Base-by-base conservation (phyloP, 495 filamentous ascomycete species). In the Lindgomyces ingoldianus region DNA sequence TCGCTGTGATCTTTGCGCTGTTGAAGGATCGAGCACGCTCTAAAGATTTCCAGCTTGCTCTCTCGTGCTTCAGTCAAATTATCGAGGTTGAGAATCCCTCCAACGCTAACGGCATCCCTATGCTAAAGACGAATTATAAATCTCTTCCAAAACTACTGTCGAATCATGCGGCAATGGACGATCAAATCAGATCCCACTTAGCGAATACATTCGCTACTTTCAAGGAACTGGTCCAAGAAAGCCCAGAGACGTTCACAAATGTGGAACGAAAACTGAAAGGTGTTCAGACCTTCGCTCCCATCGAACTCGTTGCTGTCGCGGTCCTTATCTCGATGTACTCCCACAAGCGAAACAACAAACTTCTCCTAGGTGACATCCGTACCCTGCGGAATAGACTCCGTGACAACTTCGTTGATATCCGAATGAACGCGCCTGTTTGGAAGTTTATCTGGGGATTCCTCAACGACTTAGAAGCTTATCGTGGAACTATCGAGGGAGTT, bases 231-330 rank as follows among this genome's bases (percentile, higher is more conserved):
- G 19, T 70, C 12, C 25, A 67, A 44, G 57, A 67, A 25, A 64
- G 62, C 29, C 72, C 71, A 2, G 41, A 67, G 4, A 70, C 62
- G 2, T 78, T 77, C 57, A 67, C 58, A 11, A 57, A 61, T 19
- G 54, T 25, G 24, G 50, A 64, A 47, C 61, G 71, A 36, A 45
- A 33, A 2, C 72, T 75, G 44, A 69, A 30, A 27, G 68, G 63
- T 21, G 76, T 65, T 33, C 65, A 59, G 59, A 77, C 69, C 33
- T 82, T 81, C 61, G 74, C 80, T 1, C 80, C 80, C 4, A 52
- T 82, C 2, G 80, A 82, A 52, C 69, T 81, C 21, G 64, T 81
- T 26, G 76, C 75, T 27, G 67, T 79, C 9, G 74, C 73, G 9
- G 62, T 80, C 25, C 61, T 82, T 12, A 75, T 82, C 4, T 74